Percentiles rank a stretch among this genome's conserved stretches.
These are phyloP conservation scores for Globisporangium spinosum DNA, from an alignment of 352 stramenopile genomes.

Conservation along the genomic window DNA sequence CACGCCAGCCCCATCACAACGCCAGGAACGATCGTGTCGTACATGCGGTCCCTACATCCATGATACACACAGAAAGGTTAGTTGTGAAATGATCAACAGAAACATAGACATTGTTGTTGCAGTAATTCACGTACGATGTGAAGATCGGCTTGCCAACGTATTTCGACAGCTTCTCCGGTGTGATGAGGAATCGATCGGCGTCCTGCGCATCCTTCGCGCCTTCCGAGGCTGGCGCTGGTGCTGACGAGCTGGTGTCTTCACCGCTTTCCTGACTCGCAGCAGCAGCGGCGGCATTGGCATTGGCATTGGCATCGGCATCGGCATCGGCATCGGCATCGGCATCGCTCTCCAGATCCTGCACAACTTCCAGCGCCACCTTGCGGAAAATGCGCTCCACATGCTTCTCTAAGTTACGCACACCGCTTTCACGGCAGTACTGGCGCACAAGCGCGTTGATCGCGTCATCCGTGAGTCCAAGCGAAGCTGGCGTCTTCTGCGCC, in stretches of 20 bases:
- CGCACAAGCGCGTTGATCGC: conserved; percentile 89
- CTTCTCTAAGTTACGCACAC: conserved; percentile 97
- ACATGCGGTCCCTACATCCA: conserved; percentile 90
- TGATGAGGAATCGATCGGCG: conserved; percentile 87
- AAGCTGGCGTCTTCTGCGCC: conserved; percentile 63
- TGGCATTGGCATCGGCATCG: conserved; percentile 18
- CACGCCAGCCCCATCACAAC: conserved; percentile 99
- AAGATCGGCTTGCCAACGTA: conserved; percentile 98
- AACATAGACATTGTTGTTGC: not conserved
- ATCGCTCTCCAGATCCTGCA: conserved; percentile 77
- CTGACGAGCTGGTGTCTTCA: conserved; percentile 23
- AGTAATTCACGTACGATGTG: conserved; percentile 68
- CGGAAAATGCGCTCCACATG: conserved; percentile 98
- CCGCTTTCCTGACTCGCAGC: conserved; percentile 36
- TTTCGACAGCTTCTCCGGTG: conserved; percentile 93
- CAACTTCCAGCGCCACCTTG: conserved; percentile 96
- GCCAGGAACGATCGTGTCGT: conserved; percentile 91
- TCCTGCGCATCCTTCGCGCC: conserved; percentile 24
- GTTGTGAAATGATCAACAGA: not conserved
- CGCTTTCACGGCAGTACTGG: conserved; percentile 96
- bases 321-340: conserved; percentile 10
- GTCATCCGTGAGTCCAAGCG: conserved; percentile 90
- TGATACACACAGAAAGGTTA: conserved; percentile 10
- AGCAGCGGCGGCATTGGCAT: conserved; percentile 10
- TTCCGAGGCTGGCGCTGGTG: not conserved